Base-by-base conservation (phyloP, 306 rosid genomes). In the Psophocarpus tetragonolobus region DNA sequence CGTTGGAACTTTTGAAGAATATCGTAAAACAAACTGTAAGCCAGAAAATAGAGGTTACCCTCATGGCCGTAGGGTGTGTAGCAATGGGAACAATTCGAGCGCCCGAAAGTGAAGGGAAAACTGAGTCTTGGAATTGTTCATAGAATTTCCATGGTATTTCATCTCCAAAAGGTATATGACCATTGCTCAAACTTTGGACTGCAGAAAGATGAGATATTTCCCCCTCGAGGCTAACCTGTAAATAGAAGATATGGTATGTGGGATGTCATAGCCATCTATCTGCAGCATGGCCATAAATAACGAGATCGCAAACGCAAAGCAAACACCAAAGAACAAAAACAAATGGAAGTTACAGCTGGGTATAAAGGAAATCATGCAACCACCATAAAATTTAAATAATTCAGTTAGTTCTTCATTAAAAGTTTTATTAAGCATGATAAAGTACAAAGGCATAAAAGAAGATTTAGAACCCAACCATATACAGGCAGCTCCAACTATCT, bases 171-270 rank as follows among this genome's bases (percentile, higher is more conserved):
- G 47, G 47, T 42, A 7, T 11, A 42, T 42, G 47, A 81, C 94
- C 96, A 79, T 85, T 82, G 63, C 94, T 92, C 75, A 90, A 81
- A 80, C 94, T 90, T 77, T 65, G 89, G 18, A 87, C 78, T 18
- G 92, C 98, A 79, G 97, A 92, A 65, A 85, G 82, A 30, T 86
- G 89, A 66, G 97, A 94, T 71, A 94, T 94, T 72, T 94, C 88
- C 62, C 98, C 97, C 84, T 92, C 98, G 42, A 94, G 93, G 83
- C 85, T 73, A 62, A 94, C 90, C 98, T 94, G 79, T 33, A 32
- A 62, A 58, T n/a, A n/a, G n/a, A n/a, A n/a, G n/a, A n/a, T n/a
- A n/a, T n/a, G n/a, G n/a, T n/a, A n/a, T 13, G 11, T 38, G 33
- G 47, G 27, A 10, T 39, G 62, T 76, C 62, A 71, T n/a, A n/a